phyloP scores from a whole-genome alignment of 805 yeast species.

The Candida pseudofarinosa region DNA sequence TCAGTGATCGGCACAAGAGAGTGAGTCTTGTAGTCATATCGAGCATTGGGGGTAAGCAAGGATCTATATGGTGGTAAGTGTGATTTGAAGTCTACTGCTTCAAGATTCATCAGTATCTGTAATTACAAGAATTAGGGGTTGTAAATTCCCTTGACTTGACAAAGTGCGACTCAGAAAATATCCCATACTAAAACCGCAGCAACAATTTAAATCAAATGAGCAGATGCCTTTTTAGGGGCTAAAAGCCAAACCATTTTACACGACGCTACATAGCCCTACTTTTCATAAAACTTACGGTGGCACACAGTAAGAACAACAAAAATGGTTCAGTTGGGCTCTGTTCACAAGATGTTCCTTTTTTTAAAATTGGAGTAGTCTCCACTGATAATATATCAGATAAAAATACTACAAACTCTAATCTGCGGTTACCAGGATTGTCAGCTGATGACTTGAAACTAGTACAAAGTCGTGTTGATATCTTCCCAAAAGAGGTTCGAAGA shows the following conservation, averaged over 20 bases:
- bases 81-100: conserved; percentile 18
- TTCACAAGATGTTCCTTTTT: too few relatives aligned
- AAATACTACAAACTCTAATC: too few relatives aligned
- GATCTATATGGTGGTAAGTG: conserved; percentile 53
- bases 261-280: neutral
- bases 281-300: too few relatives aligned
- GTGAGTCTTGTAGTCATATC: conserved; percentile 50
- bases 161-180: neutral
- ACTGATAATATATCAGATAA: too few relatives aligned
- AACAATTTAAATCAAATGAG: neutral
- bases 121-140: neutral
- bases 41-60: conserved; percentile 43
- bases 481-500: too few relatives aligned
- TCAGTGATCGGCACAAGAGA: conserved; percentile 35
- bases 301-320: too few relatives aligned
- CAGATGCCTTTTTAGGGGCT: neutral
- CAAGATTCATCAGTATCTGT: conserved; percentile 6
- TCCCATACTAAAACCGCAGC: neutral
- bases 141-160: neutral
- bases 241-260: neutral
- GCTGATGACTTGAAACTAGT: too few relatives aligned
- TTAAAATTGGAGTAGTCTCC: too few relatives aligned
- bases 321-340: too few relatives aligned
- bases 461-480: too few relatives aligned
- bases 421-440: too few relatives aligned